phyloP scores from a whole-genome alignment of 2,329 filamentous ascomycete genomes.

The Colletotrichum viniferum region DNA sequence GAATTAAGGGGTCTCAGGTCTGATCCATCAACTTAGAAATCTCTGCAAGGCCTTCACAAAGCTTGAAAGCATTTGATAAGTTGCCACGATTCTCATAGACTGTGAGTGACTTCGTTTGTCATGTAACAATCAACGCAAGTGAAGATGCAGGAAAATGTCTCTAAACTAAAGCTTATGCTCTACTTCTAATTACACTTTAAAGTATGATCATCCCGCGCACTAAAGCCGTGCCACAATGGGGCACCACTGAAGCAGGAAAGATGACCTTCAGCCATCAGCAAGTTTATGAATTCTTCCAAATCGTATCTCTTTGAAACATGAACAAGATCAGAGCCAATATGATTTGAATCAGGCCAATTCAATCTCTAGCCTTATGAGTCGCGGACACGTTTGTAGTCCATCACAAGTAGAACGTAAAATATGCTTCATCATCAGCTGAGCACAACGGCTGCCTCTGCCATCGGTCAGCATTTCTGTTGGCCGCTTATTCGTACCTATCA shows the following conservation, averaged over 20 bases:
- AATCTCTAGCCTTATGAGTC: background rate
- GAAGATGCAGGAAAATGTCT: background rate
- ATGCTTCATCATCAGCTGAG: background rate
- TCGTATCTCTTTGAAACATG: background rate
- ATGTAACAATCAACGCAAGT: background rate
- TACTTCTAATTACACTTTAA: background rate
- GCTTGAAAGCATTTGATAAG: background rate
- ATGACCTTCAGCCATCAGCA: background rate
- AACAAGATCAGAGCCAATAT: background rate
- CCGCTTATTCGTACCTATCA: background rate
- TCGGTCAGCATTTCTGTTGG: background rate
- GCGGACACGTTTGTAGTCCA: background rate
- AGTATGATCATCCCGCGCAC: background rate
- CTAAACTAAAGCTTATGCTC: background rate
- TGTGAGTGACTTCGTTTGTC: background rate
- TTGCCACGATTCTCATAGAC: background rate
- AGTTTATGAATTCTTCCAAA: background rate
- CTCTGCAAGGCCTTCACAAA: background rate
- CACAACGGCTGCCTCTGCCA: background rate
- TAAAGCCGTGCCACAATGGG: background rate
- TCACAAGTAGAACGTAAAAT: background rate
- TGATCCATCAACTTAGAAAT: background rate
- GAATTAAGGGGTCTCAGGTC: accelerated
- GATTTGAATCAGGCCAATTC: background rate
- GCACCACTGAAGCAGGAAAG: background rate